A percentile compares a stretch with the other conserved stretches of the same genome.
Conservation (phyloP, 441 rosid species). For the Gossypium schwendimanii region DNA sequence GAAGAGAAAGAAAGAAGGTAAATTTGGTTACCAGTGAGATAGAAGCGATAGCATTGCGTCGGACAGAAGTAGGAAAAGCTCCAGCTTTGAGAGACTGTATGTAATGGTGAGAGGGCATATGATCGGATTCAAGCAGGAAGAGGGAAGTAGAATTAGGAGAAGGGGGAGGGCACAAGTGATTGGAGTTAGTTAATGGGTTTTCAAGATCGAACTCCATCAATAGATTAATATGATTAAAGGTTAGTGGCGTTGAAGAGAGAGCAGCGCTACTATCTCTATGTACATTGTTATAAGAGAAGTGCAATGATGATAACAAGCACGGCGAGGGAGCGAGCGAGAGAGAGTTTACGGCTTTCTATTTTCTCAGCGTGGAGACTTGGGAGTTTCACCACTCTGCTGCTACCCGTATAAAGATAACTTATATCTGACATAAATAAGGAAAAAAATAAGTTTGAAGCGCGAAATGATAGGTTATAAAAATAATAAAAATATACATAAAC, state of each 20-base stretch:
- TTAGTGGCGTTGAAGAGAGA: conserved; percentile 10
- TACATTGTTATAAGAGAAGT: conserved; percentile 9
- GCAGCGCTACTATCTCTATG: neutral
- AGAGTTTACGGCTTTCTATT: neutral
- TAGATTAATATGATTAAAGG: neutral
- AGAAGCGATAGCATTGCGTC: conserved; percentile 37
- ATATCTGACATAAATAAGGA: too few species aligned
- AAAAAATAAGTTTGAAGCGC: too few species aligned
- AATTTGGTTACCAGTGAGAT: conserved; percentile 32
- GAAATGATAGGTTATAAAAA: too few species aligned
- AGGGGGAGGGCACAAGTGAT: conserved; percentile 10
- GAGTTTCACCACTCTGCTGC: conserved; percentile 12
- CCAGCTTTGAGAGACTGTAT: conserved; percentile 25
- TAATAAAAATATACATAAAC: too few species aligned
- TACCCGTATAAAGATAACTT: too few species aligned
- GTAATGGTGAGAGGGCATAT: conserved; percentile 45
- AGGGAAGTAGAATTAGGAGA: conserved; percentile 20
- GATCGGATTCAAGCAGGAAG: conserved; percentile 44
- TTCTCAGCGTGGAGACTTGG: conserved; percentile 5
- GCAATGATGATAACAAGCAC: conserved; percentile 12
- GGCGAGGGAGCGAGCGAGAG: neutral
- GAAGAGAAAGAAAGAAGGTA: neutral
- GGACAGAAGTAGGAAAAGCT: conserved; percentile 28
- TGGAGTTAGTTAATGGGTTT: conserved; percentile 36
- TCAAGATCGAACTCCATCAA: conserved; percentile 59